Base-by-base conservation (phyloP, 1,284 basidiomycete species). In the Microbotryum saponariae region DNA sequence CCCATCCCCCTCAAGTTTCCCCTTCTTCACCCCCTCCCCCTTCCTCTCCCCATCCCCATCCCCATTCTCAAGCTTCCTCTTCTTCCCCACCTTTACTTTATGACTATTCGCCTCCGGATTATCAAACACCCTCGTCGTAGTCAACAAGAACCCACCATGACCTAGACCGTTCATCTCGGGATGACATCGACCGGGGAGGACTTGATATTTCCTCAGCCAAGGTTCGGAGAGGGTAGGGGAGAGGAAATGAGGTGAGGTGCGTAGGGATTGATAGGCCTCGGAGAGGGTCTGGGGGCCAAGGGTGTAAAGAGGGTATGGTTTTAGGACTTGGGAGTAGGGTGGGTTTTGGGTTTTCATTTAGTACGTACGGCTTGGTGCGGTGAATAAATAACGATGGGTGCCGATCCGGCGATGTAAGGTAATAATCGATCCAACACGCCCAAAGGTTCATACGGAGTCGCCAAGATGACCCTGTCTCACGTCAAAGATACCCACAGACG, bases 101-200 rank as follows among this genome's bases (percentile, higher is more conserved):
- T 42, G 37, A 42, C 37, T 42, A 6, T 63, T 47, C 25, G 67
- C 63, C 53, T 64, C 58, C 3, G 56, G 68, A 33, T 73, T 69
- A 31, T 70, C 67, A 47, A 72, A 64, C 53, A 68, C 66, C 46
- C 66, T 58, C 2, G 56, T 50, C 18, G 44, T 37, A 23, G 89
- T 85, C 53, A 97, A 79, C 31, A 98, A 78, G 76, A 85, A 97
- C 0, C 96, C 94, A 6, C 89, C 92, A 3, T 87, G 87, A 2
- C 89, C 90, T 20, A 89, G 87, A 54, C 86, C 90, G 62, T 81
- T 86, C 96, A 99, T 98, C 70, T 84, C 85, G 1, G 96, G 96
- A 78, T 99, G 96, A 49, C 91, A 96, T 42, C 96, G 82, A 18
- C 94, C 94, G 27, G 94, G 94, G 21, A 99, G 79, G 12, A 93